A percentile compares a stretch with the other conserved stretches of the same genome.
These are phyloP conservation scores for Scheffersomyces stipitis DNA, from an alignment of 805 yeast species.

Conservation along the genomic window DNA sequence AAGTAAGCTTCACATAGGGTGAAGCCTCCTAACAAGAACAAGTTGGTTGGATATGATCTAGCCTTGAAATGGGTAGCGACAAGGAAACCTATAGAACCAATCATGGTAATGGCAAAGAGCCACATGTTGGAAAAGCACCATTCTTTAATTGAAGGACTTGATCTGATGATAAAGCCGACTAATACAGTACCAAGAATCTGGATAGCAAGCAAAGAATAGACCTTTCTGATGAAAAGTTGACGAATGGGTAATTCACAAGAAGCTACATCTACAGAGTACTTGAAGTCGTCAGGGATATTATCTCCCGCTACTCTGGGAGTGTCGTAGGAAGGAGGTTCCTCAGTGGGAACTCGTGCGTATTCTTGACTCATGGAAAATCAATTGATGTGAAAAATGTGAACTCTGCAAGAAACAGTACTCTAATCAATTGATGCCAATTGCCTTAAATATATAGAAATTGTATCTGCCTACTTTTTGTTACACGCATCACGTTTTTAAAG, in stretches of 20 bases:
- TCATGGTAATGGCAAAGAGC: slow-evolving; percentile 54
- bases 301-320: slow-evolving; percentile 30
- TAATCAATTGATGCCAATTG: too few relatives aligned
- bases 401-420: too few relatives aligned
- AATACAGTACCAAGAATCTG: slow-evolving; percentile 66
- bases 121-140: slow-evolving; percentile 63
- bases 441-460: too few relatives aligned
- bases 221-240: slow-evolving; percentile 74
- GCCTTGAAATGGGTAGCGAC: slow-evolving; percentile 64
- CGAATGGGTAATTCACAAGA: slow-evolving; percentile 76
- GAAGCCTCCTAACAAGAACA: slow-evolving; percentile 60
- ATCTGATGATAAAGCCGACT: slow-evolving; percentile 52
- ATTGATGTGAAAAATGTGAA: too few relatives aligned
- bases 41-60: slow-evolving; percentile 65
- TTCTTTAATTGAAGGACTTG: slow-evolving; percentile 41
- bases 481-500: not conserved
- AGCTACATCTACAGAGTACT: slow-evolving; percentile 73
- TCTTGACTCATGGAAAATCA: slow-evolving; percentile 3
- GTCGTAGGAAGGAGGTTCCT: slow-evolving; percentile 21
- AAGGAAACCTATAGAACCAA: slow-evolving; percentile 64
- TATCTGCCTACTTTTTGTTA: too few relatives aligned
- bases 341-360: slow-evolving; percentile 5
- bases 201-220: slow-evolving; percentile 64
- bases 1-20: slow-evolving; percentile 75
- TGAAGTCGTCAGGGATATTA: slow-evolving; percentile 72